Evolutionary conservation across 2,329 filamentous ascomycete genomes (phyloP).

Genomic region (Calonectria henricotiae): DNA sequence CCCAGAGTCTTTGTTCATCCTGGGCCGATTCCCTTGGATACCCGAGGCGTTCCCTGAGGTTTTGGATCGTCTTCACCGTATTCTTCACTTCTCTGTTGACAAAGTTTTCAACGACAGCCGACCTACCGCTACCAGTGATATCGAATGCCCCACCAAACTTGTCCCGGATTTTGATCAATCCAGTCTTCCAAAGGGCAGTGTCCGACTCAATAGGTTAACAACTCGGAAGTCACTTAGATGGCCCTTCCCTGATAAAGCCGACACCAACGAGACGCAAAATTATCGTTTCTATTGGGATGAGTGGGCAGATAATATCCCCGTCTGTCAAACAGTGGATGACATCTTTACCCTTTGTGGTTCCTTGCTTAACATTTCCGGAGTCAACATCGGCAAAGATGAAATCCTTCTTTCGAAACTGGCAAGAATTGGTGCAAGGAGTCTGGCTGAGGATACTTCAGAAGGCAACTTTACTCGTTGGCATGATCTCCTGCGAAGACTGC

Average conservation of each 20-base stretch:
- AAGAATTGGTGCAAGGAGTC: conserved; percentile 86
- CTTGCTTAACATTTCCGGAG: conserved; percentile 87
- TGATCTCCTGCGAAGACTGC: conserved; percentile 84
- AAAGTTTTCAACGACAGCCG: conserved; percentile 75
- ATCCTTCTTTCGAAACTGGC: conserved; percentile 85
- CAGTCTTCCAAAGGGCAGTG: conserved; percentile 78
- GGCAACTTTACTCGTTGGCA: conserved; percentile 86
- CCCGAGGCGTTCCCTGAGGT: conserved; percentile 88
- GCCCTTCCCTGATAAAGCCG: conserved; percentile 85
- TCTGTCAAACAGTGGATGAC: conserved; percentile 93
- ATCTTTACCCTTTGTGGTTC: conserved; percentile 90
- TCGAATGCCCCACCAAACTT: conserved; percentile 64
- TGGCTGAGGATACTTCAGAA: conserved; percentile 79
- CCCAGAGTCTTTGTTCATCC: conserved; percentile 92
- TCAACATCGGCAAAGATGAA: conserved; percentile 90
- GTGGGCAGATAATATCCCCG: conserved; percentile 93
- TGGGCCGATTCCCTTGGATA: conserved; percentile 94
- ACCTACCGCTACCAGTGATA: conserved; percentile 54
- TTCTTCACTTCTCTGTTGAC: conserved; percentile 85
- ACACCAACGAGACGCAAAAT: conserved; percentile 82
- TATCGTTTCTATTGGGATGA: conserved; percentile 99
- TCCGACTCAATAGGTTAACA: conserved; percentile 74
- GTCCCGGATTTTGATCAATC: conserved; percentile 74
- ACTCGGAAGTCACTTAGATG: conserved; percentile 83
- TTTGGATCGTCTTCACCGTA: conserved; percentile 85